A percentile compares a stretch with the other conserved stretches of the same genome.
phyloP scores from a whole-genome alignment of 768 basidiomycete genomes.

The Heimioporus sp. region DNA sequence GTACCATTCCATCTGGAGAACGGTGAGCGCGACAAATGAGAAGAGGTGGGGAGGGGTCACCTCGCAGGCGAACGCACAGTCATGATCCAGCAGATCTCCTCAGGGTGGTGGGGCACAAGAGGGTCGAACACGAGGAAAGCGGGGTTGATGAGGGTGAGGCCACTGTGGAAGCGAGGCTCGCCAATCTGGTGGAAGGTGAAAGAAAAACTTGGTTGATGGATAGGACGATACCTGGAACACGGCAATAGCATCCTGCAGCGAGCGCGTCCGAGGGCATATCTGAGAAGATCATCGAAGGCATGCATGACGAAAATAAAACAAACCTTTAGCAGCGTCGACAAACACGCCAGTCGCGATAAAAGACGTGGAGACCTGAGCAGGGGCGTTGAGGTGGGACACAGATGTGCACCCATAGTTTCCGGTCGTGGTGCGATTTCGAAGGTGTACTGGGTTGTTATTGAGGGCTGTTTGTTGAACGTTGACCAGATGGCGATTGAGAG shows the following conservation, averaged over 20 bases:
- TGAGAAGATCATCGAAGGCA: too few relatives aligned
- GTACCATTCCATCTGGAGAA: constrained; percentile 86
- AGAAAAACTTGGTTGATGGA: constrained; percentile 6
- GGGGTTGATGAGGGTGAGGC: constrained; percentile 50
- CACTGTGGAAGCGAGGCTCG: constrained; percentile 87
- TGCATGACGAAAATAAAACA: too few relatives aligned
- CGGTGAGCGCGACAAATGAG: too few relatives aligned
- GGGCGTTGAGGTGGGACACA: too few relatives aligned
- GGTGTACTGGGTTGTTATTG: too few relatives aligned
- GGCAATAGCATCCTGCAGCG: constrained; percentile 87
- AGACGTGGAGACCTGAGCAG: too few relatives aligned
- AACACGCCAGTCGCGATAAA: constrained; percentile 63
- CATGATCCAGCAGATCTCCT: constrained; percentile 91
- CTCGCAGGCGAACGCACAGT: constrained; percentile 75
- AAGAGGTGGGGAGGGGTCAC: too few relatives aligned
- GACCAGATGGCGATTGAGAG: too few relatives aligned
- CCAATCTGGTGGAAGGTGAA: constrained; percentile 58
- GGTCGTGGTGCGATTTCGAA: too few relatives aligned
- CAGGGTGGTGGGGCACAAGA: constrained; percentile 57
- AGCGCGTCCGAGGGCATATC: constrained; percentile 66
- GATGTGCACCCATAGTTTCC: too few relatives aligned
- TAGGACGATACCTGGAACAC: constrained; percentile 78
- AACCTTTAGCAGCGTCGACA: constrained; percentile 59
- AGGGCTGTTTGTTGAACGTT: too few relatives aligned
- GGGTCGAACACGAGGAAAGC: constrained; percentile 58